Evolutionary conservation across 345 rosid genomes (phyloP).

Genomic region (Corchorus olitorius): DNA sequence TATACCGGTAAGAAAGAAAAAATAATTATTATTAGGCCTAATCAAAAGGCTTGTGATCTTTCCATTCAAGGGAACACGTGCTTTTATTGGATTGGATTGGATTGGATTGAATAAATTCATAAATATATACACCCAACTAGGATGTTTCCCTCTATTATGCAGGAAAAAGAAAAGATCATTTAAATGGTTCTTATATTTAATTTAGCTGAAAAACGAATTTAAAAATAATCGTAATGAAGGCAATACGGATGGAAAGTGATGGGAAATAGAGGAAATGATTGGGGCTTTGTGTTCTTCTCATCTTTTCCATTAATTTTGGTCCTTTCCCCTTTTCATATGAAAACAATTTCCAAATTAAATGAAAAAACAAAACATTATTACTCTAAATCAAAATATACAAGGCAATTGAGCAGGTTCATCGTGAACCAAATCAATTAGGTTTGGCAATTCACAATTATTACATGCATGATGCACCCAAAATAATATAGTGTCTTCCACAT

Average conservation of each 20-base stretch:
- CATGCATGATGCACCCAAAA: background rate
- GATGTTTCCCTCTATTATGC: background rate
- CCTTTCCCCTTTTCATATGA: slow-evolving; percentile 13
- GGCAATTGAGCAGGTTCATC: background rate
- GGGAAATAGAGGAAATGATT: background rate
- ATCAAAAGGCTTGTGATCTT: background rate
- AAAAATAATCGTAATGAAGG: background rate
- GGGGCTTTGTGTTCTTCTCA: background rate
- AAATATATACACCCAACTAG: background rate
- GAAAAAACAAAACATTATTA: background rate
- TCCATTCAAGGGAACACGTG: slow-evolving; percentile 8
- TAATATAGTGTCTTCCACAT: slow-evolving; percentile 1
- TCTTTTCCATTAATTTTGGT: slow-evolving; percentile 5
- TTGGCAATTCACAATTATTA: slow-evolving; percentile 7
- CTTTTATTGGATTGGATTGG: background rate
- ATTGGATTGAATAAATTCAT: too few relatives aligned
- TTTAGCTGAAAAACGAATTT: too few relatives aligned
- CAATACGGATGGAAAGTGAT: background rate
- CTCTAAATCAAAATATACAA: too few relatives aligned
- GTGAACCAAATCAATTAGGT: slow-evolving; percentile 3
- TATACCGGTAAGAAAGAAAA: background rate
- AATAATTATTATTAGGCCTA: background rate
- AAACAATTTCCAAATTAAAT: background rate
- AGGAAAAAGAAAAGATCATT: background rate
- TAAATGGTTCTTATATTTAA: background rate